phyloP scores from a whole-genome alignment of 2,329 filamentous ascomycete genomes.

The Cladorrhinum sp. region DNA sequence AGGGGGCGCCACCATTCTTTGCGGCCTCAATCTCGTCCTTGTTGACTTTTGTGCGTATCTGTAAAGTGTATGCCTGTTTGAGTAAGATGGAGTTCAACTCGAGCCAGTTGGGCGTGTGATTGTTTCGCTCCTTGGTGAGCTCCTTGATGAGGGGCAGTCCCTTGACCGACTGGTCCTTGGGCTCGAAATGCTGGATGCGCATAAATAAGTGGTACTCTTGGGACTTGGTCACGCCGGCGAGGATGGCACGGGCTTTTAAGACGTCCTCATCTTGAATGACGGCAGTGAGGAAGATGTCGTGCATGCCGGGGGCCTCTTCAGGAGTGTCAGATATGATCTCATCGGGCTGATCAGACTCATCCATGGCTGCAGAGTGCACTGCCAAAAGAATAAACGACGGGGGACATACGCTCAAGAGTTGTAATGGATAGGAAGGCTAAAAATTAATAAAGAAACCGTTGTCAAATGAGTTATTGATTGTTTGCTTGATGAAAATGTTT shows the following conservation, averaged over 20 bases:
- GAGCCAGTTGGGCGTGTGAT: constrained; percentile 42
- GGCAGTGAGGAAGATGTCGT: constrained; percentile 32
- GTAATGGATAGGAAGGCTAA: too few species aligned
- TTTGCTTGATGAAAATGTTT: too few species aligned
- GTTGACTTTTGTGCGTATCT: constrained; percentile 52
- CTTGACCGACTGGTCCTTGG: constrained; percentile 20
- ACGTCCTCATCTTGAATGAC: constrained; percentile 51
- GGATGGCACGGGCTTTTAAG: constrained; percentile 47
- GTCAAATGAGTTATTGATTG: too few species aligned
- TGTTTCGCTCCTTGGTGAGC: constrained; percentile 33
- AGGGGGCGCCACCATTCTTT: constrained; percentile 2
- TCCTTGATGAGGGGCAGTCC: constrained; percentile 26
- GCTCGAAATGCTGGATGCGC: constrained; percentile 48
- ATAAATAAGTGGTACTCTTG: constrained; percentile 45
- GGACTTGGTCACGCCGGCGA: constrained; percentile 47
- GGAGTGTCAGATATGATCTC: too few species aligned
- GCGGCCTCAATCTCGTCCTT: constrained; percentile 28
- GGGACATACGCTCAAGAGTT: too few species aligned
- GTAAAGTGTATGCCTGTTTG: constrained; percentile 56
- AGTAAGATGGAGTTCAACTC: constrained; percentile 53
- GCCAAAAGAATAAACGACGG: too few species aligned
- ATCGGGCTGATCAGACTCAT: too few species aligned
- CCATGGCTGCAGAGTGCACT: too few species aligned
- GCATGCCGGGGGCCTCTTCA: not conserved
- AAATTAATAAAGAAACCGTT: too few species aligned